These are phyloP conservation scores for Phytophthora pisi DNA, from an alignment of 352 stramenopile species.

Conservation along the genomic window DNA sequence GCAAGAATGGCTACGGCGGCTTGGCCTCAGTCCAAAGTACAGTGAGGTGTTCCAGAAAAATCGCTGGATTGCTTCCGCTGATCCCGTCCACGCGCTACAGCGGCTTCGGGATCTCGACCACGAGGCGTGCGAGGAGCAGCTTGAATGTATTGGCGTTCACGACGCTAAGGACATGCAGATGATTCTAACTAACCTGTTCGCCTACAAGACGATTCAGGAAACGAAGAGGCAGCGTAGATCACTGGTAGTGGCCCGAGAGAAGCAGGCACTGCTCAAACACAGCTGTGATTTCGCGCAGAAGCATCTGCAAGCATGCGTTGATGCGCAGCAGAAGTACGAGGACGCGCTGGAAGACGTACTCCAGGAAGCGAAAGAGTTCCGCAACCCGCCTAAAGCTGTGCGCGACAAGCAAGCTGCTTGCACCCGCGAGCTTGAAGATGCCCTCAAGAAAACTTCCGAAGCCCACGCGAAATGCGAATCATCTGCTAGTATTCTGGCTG, in stretches of 20 bases:
- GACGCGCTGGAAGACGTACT: constrained; percentile 46
- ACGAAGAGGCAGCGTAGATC: constrained; percentile 33
- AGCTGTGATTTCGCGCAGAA: constrained; percentile 44
- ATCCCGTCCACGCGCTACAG: constrained; percentile 15
- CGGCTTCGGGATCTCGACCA: constrained; percentile 30
- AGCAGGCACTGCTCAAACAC: constrained; percentile 31
- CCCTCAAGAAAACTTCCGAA: constrained; percentile 21
- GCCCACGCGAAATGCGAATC: constrained; percentile 25
- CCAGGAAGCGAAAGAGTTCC: constrained; percentile 63
- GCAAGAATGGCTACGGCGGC: constrained; percentile 60
- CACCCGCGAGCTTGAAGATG: constrained; percentile 41
- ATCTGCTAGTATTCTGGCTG: constrained; percentile 5
- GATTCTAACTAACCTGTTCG: constrained; percentile 68
- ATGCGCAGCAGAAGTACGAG: constrained; percentile 24
- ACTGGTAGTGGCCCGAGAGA: constrained; percentile 19
- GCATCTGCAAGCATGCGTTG: constrained; percentile 36
- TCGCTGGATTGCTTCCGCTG: constrained; percentile 15
- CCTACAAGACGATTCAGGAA: constrained; percentile 42
- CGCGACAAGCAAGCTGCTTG: constrained; percentile 39
- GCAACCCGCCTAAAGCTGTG: constrained; percentile 61
- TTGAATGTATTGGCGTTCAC: constrained; percentile 45
- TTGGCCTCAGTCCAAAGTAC: constrained; percentile 61
- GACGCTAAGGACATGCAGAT: constrained; percentile 49
- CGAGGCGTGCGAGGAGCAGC: constrained; percentile 34
- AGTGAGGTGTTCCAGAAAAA: constrained; percentile 51